Evolutionary conservation across 371 early-diverging fungal species (phyloP).

Genomic region (Basidiobolus meristosporus): DNA sequence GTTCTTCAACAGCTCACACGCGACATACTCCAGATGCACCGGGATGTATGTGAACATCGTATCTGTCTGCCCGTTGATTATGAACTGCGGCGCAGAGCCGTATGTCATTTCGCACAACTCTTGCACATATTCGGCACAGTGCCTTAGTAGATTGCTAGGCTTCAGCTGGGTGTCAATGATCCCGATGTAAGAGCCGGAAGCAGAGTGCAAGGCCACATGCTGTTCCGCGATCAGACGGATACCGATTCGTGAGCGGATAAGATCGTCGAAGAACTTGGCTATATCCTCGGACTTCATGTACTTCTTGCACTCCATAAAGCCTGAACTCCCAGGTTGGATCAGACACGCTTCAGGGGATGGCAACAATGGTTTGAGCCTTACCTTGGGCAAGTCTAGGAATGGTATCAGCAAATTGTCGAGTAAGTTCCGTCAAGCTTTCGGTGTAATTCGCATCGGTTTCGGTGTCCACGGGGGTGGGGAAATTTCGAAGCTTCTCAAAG

Average conservation of each 20-base stretch:
- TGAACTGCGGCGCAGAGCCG: slow-evolving; percentile 55
- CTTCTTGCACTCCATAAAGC: slow-evolving; percentile 70
- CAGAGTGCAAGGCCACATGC: slow-evolving; percentile 58
- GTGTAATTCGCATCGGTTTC: slow-evolving; percentile 33
- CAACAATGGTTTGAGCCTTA: slow-evolving; percentile 5
- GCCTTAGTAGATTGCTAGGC: slow-evolving; percentile 42
- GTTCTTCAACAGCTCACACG: slow-evolving; percentile 85
- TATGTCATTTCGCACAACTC: slow-evolving; percentile 86
- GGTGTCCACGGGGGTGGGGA: slow-evolving; percentile 20
- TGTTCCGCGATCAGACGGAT: slow-evolving; percentile 88
- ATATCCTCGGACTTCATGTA: slow-evolving; percentile 64
- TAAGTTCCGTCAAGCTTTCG: slow-evolving; percentile 41
- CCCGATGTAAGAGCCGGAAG: slow-evolving; percentile 40
- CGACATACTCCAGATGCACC: slow-evolving; percentile 88
- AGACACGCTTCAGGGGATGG: background rate
- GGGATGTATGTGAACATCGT: slow-evolving; percentile 76
- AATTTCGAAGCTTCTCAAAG: slow-evolving; percentile 39
- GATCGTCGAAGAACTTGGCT: slow-evolving; percentile 62
- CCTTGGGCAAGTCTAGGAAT: slow-evolving; percentile 72
- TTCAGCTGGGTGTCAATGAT: slow-evolving; percentile 63
- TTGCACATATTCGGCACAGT: slow-evolving; percentile 51
- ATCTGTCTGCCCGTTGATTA: slow-evolving; percentile 57
- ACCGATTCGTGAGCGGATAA: slow-evolving; percentile 89
- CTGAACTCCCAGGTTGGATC: slow-evolving; percentile 10
- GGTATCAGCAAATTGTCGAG: slow-evolving; percentile 56